phyloP scores from a whole-genome alignment of 148 eudicot species.

The Fagopyrum homotropicum region DNA sequence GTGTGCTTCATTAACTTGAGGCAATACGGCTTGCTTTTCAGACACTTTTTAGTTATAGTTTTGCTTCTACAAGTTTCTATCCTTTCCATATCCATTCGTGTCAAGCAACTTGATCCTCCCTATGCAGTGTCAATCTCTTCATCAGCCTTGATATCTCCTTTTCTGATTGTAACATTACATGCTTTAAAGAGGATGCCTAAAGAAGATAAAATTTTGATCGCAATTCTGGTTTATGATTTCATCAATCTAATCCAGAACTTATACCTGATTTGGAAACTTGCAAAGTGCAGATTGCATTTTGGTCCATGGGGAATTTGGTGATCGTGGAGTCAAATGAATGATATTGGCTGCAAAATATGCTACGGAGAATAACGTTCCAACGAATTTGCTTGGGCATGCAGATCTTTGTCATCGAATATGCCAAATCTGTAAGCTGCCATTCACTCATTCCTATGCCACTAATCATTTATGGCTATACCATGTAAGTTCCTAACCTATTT shows the following conservation, averaged over 20 bases:
- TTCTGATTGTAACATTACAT: too few species aligned
- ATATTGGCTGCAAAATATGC: slow-evolving; percentile 95
- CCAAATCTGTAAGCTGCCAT: slow-evolving; percentile 61
- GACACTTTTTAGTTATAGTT: too few species aligned
- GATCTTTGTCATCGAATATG: slow-evolving; percentile 83
- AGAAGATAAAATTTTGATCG: neutral
- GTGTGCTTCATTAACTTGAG: too few species aligned
- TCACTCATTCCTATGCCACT: neutral
- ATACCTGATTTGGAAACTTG: slow-evolving; percentile 5
- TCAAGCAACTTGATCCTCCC: too few species aligned
- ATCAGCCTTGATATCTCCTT: neutral
- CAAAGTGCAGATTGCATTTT: slow-evolving; percentile 86
- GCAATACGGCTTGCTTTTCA: too few species aligned
- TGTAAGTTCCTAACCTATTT: slow-evolving; percentile 1
- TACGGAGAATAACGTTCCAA: slow-evolving; percentile 74
- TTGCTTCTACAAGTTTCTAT: too few species aligned
- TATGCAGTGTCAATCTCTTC: too few species aligned
- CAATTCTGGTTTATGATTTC: neutral
- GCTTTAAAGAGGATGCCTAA: neutral
- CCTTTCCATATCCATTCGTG: too few species aligned
- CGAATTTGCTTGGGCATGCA: slow-evolving; percentile 99
- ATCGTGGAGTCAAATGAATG: slow-evolving; percentile 90
- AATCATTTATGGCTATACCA: neutral
- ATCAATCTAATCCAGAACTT: too few species aligned
- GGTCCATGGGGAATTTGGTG: slow-evolving; percentile 99